Conservation (phyloP, 179 eudicot genomes). For the Nepenthes alata region DNA sequence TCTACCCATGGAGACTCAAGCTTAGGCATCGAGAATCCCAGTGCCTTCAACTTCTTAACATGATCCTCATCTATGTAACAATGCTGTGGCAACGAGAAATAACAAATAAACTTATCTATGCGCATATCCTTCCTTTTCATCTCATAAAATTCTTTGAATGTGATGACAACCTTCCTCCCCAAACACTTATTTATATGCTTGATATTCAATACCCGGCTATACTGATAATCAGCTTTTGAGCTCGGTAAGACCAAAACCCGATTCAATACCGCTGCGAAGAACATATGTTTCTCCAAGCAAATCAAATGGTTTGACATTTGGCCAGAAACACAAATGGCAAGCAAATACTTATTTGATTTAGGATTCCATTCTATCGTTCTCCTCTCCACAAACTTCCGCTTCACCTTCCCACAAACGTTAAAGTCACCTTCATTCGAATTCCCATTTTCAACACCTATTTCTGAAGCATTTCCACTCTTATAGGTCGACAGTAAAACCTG, state of each 20-base stretch:
- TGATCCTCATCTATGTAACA: slow-evolving; percentile 82
- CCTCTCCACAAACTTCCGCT: slow-evolving; percentile 39
- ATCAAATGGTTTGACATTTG: slow-evolving; percentile 97
- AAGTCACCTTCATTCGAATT: slow-evolving; percentile 25
- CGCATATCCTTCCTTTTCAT: slow-evolving; percentile 52
- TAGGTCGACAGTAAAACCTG: slow-evolving; percentile 57
- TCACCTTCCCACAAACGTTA: slow-evolving; percentile 45
- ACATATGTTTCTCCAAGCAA: slow-evolving; percentile 97
- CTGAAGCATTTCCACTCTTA: slow-evolving; percentile 20
- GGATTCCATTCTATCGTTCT: slow-evolving; percentile 87
- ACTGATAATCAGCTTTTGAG: slow-evolving; percentile 79
- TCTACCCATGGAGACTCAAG: slow-evolving; percentile 78
- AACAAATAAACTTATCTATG: slow-evolving; percentile 75
- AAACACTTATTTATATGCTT: slow-evolving; percentile 80
- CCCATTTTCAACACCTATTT: slow-evolving; percentile 27
- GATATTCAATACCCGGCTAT: slow-evolving; percentile 54
- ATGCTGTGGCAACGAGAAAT: slow-evolving; percentile 53
- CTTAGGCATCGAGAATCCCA: slow-evolving; percentile 68
- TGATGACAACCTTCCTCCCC: slow-evolving; percentile 70
- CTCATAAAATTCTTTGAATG: slow-evolving; percentile 71
- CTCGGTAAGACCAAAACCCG: slow-evolving; percentile 82
- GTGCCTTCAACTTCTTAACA: slow-evolving; percentile 68
- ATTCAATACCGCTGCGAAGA: slow-evolving; percentile 73
- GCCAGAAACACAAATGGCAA: slow-evolving; percentile 78
- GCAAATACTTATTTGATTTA: slow-evolving; percentile 46